Evolutionary conservation across 805 yeast genomes (phyloP), one percentile per base, ranked within the genome.

Genomic region (Candida boidinii): DNA sequence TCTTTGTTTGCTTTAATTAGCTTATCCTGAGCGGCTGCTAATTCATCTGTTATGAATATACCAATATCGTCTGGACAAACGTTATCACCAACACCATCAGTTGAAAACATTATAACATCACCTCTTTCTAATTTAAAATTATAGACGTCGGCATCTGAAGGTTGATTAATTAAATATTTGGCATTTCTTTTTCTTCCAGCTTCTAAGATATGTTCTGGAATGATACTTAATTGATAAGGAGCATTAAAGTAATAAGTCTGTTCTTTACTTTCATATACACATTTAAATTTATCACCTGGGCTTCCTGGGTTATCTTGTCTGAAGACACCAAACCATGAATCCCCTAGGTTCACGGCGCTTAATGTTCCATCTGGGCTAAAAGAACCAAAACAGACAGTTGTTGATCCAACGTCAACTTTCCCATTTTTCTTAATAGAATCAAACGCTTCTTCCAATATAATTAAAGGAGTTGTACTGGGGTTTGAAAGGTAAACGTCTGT

Each of bases 1-100:
- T 35, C 44, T 29, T 10, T 44, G 45, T 27, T 35, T 10, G 5
- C 14, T 13, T 28, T 18, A n/a, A n/a, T n/a, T n/a, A n/a, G 12
- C 24, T 22, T n/a, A n/a, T n/a, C n/a, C n/a, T n/a, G n/a, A n/a
- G n/a, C 48, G 17, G 46, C 50, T 7, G 55, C 57, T 45, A 71
- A 53, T 32, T 58, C 60, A 45, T 84, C 88, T 28, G 67, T 69
- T 37, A 88, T 66, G 42, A 70, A 81, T 13, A 72, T 49, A 48
- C 76, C 85, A 32, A 85, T 76, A 48, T 86, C 95, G 28, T 73
- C 72, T 2, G 79, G 65, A 12, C 73, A 67, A 24, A 90, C 72
- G 53, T 90, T 90, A 55, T 90, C 98, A 19, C 84, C 77, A 30
- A 90, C 80, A 20, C 98, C 98, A 58, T 90, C 98, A 0, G 96